Conservation (phyloP, 2,329 filamentous ascomycete species). For the Cercospora sojina region DNA sequence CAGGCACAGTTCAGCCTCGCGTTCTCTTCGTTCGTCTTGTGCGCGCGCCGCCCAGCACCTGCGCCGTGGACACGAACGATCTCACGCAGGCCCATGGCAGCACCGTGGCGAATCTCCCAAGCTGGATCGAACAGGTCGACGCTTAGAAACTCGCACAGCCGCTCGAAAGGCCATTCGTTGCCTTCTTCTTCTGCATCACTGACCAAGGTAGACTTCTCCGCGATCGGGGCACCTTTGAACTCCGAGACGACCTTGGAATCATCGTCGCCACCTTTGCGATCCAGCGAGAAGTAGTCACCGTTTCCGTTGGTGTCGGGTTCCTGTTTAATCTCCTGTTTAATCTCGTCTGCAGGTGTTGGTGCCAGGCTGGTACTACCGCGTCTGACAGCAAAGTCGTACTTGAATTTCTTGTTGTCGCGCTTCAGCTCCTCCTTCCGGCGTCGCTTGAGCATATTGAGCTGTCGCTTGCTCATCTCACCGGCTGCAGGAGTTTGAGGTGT, state of each 20-base stretch:
- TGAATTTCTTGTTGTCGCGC: slow-evolving; percentile 76
- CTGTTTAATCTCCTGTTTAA: slow-evolving; percentile 61
- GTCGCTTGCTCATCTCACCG: slow-evolving; percentile 74
- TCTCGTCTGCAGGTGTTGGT: slow-evolving; percentile 51
- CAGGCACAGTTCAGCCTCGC: slow-evolving; percentile 76
- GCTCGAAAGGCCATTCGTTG: slow-evolving; percentile 88
- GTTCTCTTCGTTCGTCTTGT: slow-evolving; percentile 71
- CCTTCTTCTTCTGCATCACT: slow-evolving; percentile 74
- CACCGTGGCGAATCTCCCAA: slow-evolving; percentile 95
- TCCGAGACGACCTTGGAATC: slow-evolving; percentile 90
- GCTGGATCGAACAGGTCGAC: slow-evolving; percentile 89
- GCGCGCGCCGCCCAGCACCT: slow-evolving; percentile 76
- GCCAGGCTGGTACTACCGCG: slow-evolving; percentile 62
- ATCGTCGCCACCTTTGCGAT: slow-evolving; percentile 77
- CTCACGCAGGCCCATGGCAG: slow-evolving; percentile 91
- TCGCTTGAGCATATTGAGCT: slow-evolving; percentile 90
- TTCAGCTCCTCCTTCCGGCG: slow-evolving; percentile 90
- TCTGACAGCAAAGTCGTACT: slow-evolving; percentile 72
- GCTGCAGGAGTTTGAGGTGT: slow-evolving; percentile 34
- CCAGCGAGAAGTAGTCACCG: slow-evolving; percentile 85
- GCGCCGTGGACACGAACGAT: slow-evolving; percentile 86
- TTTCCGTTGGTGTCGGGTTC: slow-evolving; percentile 51
- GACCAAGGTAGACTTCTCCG: slow-evolving; percentile 84
- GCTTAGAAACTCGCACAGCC: slow-evolving; percentile 89
- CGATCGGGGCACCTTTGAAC: slow-evolving; percentile 79